Evolutionary conservation across 345 rosid genomes (phyloP).

Genomic region (Angophora floribunda): DNA sequence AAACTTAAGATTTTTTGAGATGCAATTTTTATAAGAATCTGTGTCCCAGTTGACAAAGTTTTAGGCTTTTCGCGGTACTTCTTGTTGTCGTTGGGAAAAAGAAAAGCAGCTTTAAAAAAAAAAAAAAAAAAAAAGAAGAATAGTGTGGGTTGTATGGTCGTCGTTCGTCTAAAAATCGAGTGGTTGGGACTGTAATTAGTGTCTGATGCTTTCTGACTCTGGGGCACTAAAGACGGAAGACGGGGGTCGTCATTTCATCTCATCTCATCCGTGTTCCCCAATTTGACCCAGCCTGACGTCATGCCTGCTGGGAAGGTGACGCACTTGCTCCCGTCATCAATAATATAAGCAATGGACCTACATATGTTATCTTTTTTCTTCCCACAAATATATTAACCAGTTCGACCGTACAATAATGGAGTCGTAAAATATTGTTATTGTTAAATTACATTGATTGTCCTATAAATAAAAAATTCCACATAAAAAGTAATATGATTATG

Average conservation of each 20-base stretch:
- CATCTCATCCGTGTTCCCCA: not conserved
- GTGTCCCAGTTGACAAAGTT: too few species aligned
- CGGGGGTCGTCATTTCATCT: not conserved
- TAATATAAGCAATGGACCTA: not conserved
- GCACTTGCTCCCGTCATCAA: not conserved
- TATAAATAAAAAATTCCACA: not conserved
- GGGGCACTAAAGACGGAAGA: not conserved
- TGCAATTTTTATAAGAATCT: too few species aligned
- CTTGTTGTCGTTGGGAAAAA: not conserved
- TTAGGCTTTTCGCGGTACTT: not conserved
- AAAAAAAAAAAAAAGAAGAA: not conserved
- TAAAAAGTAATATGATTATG: not conserved
- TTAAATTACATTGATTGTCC: not conserved
- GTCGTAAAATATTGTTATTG: not conserved
- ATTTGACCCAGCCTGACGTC: not conserved
- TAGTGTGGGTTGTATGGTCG: not conserved
- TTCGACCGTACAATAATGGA: not conserved
- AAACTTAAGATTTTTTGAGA: not conserved
- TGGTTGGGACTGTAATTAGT: not conserved
- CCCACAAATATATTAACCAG: not conserved
- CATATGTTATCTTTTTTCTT: not conserved
- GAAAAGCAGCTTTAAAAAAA: too few species aligned
- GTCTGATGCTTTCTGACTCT: not conserved
- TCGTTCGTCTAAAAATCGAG: not conserved
- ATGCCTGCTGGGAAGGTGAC: not conserved